phyloP scores from a whole-genome alignment of 208 protist genomes.

The Endotrypanum monterogeii region DNA sequence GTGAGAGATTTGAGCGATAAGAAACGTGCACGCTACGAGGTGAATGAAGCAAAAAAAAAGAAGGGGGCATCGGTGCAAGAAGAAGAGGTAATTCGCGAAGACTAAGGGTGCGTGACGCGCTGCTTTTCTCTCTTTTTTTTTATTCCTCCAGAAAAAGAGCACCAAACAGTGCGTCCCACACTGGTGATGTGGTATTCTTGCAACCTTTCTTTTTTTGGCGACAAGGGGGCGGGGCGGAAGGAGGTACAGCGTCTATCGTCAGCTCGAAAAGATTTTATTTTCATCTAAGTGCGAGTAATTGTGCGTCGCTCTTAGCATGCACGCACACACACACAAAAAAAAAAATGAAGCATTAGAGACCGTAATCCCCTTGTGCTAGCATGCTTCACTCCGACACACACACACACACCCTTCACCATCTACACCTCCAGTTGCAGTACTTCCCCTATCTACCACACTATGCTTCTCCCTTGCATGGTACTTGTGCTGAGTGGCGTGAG shows the following conservation, averaged over 20 bases:
- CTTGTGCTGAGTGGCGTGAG: background rate
- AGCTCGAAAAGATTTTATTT: background rate
- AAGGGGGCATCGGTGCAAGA: slow-evolving; percentile 17
- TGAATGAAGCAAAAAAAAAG: slow-evolving; percentile 76
- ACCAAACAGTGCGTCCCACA: background rate
- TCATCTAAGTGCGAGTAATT: background rate
- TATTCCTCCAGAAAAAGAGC: background rate
- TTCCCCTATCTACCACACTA: no score
- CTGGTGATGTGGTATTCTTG: no score
- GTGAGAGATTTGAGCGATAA: slow-evolving; percentile 58
- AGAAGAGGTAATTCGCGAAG: background rate
- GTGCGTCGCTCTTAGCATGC: background rate
- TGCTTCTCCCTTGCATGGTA: no score
- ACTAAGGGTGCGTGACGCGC: background rate
- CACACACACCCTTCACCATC: no score
- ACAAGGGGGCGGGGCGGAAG: background rate
- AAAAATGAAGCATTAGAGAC: background rate
- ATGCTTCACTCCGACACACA: no score
- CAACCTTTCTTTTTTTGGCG: background rate
- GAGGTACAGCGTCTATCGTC: background rate
- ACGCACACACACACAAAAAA: background rate
- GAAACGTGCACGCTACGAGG: slow-evolving; percentile 75
- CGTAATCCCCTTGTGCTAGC: no score
- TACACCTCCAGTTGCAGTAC: no score
- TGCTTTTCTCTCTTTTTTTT: background rate